Conservation (phyloP, 1,284 basidiomycete genomes). For the Malassezia obtusa region DNA sequence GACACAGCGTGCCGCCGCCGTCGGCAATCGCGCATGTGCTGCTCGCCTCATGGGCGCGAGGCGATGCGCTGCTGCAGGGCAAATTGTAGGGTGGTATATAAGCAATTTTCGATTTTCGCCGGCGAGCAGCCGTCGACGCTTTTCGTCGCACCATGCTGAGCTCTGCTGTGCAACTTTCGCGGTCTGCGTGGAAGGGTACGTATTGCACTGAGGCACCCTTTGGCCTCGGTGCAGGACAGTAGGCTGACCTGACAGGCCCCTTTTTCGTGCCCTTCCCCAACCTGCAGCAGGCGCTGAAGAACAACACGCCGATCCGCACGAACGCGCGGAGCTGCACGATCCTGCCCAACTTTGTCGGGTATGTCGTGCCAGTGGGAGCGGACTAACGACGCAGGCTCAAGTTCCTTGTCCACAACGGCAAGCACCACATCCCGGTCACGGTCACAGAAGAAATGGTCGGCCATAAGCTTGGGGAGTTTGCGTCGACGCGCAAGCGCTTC, state of each 20-base stretch:
- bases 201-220: neutral
- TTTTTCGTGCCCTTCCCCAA: slow-evolving; percentile 92
- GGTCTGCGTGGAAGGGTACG: slow-evolving; percentile 24
- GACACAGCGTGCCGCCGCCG: slow-evolving; percentile 7
- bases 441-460: slow-evolving; percentile 97
- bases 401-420: slow-evolving; percentile 90
- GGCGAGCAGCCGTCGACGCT: neutral
- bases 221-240: neutral
- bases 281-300: slow-evolving; percentile 68
- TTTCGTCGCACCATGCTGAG: slow-evolving; percentile 12
- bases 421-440: slow-evolving; percentile 72
- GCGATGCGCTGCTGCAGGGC: neutral
- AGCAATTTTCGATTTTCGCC: neutral
- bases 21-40: slow-evolving; percentile 10
- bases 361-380: slow-evolving; percentile 6
- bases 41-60: slow-evolving; percentile 1
- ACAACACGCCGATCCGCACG: slow-evolving; percentile 78
- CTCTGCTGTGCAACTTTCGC: slow-evolving; percentile 7
- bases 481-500: slow-evolving; percentile 64
- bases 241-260: slow-evolving; percentile 56
- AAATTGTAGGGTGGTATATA: slow-evolving; percentile 3
- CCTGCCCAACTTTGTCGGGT: slow-evolving; percentile 56
- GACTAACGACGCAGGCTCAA: slow-evolving; percentile 52
- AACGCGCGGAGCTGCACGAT: slow-evolving; percentile 83
- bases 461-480: slow-evolving; percentile 92